These are phyloP conservation scores for Plasmodium ovale DNA, from an alignment of 169 alveolate species.

Conservation along the genomic window DNA sequence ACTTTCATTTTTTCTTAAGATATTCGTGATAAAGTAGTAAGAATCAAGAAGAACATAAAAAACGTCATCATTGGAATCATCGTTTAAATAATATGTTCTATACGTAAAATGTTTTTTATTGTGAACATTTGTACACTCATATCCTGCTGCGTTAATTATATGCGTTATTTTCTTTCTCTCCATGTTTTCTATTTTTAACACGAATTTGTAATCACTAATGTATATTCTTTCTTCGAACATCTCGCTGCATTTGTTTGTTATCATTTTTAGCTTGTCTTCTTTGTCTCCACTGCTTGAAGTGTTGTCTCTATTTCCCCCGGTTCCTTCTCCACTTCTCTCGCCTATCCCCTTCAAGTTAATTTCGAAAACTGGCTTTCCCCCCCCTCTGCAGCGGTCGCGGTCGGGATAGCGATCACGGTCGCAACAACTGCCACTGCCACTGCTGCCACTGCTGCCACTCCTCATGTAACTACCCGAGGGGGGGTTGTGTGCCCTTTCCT, in stretches of 20 bases:
- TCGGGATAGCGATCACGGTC: too few relatives aligned
- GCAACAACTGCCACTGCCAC: too few relatives aligned
- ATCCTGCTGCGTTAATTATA: constrained; percentile 75
- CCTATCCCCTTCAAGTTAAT: neutral
- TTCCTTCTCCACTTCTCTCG: neutral
- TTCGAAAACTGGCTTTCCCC: too few relatives aligned
- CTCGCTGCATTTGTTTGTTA: constrained; percentile 70
- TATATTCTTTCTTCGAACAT: constrained; percentile 44
- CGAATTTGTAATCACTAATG: constrained; percentile 76
- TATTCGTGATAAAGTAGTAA: constrained; percentile 44
- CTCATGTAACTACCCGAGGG: too few relatives aligned
- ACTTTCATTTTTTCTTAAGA: constrained; percentile 29
- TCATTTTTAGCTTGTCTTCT: neutral
- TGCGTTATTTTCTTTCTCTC: constrained; percentile 62
- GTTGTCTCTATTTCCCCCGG: neutral
- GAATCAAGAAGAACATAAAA: constrained; percentile 73
- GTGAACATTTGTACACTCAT: constrained; percentile 65
- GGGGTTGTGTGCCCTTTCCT: too few relatives aligned
- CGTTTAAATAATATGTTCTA: constrained; percentile 75
- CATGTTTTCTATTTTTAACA: constrained; percentile 14
- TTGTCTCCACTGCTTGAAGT: neutral
- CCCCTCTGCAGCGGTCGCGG: too few relatives aligned
- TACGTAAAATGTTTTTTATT: constrained; percentile 19
- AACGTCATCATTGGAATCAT: constrained; percentile 75
- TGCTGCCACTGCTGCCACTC: too few relatives aligned